These are phyloP conservation scores for Yamadazyma oceani DNA, from an alignment of 1,139 yeast genomes.

Conservation along the genomic window DNA sequence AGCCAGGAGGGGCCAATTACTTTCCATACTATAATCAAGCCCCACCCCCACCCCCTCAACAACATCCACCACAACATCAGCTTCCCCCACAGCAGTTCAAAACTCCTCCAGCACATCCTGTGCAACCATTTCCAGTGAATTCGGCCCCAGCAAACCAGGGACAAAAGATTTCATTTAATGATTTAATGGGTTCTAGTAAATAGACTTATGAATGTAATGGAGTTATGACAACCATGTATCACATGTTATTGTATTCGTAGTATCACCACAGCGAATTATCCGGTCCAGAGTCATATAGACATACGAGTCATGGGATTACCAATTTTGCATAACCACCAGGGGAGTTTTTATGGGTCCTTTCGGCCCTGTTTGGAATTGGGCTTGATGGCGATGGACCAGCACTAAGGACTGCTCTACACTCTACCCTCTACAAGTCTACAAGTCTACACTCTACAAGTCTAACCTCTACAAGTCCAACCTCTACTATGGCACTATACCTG, in stretches of 20 bases:
- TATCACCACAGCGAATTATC: too few relatives aligned
- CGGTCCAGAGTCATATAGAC: too few relatives aligned
- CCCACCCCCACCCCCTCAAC: slow-evolving; percentile 9
- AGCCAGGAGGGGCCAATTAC: slow-evolving; percentile 3
- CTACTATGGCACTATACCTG: too few relatives aligned
- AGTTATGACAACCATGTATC: slow-evolving; percentile 4
- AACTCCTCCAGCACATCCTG: slow-evolving; percentile 1
- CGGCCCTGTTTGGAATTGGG: too few relatives aligned
- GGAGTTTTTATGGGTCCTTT: too few relatives aligned
- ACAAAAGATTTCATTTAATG: slow-evolving; percentile 44
- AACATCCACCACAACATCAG: slow-evolving; percentile 12
- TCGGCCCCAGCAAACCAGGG: slow-evolving; percentile 18
- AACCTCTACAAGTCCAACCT: too few relatives aligned
- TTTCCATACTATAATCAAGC: slow-evolving; percentile 4
- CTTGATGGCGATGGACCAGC: too few relatives aligned
- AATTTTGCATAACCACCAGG: too few relatives aligned
- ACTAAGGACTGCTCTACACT: too few relatives aligned
- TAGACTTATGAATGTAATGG: slow-evolving; percentile 5
- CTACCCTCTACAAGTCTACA: too few relatives aligned
- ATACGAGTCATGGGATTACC: too few relatives aligned
- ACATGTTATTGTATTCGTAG: neutral
- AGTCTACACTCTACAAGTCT: too few relatives aligned
- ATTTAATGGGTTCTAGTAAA: slow-evolving; percentile 39
- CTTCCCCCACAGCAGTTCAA: slow-evolving; percentile 7
- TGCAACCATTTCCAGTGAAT: slow-evolving; percentile 3